Evolutionary conservation across 2,329 filamentous ascomycete species (phyloP).

Genomic region (Sordariomycetes sp.): DNA sequence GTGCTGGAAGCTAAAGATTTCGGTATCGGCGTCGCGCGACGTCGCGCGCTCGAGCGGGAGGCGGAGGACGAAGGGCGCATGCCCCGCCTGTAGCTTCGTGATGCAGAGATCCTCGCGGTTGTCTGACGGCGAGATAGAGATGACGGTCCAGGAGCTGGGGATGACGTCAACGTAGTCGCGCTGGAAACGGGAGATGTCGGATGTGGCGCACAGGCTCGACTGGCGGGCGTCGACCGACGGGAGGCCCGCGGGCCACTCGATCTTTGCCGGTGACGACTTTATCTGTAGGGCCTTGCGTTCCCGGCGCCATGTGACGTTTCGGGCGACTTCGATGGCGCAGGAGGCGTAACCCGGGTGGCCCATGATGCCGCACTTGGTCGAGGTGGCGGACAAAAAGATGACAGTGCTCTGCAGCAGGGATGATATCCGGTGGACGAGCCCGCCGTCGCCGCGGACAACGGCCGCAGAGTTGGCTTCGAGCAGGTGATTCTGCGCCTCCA

Average conservation of each 20-base stretch:
- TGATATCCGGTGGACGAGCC: slow-evolving; percentile 49
- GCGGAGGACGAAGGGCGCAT: slow-evolving; percentile 73
- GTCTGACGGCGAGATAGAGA: slow-evolving; percentile 77
- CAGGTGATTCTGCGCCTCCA: slow-evolving; percentile 52
- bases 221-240: slow-evolving; percentile 14
- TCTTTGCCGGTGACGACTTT: slow-evolving; percentile 14
- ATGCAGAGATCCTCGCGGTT: slow-evolving; percentile 75
- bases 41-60: slow-evolving; percentile 75
- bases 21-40: slow-evolving; percentile 62
- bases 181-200: slow-evolving; percentile 54
- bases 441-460: slow-evolving; percentile 37
- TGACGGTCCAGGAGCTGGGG: slow-evolving; percentile 67
- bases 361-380: slow-evolving; percentile 29
- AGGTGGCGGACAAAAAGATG: slow-evolving; percentile 51
- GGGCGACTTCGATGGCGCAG: slow-evolving; percentile 54
- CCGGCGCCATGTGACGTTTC: slow-evolving; percentile 54
- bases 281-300: slow-evolving; percentile 45
- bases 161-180: slow-evolving; percentile 75
- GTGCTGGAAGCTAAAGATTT: slow-evolving; percentile 72
- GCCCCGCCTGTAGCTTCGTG: slow-evolving; percentile 65
- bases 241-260: slow-evolving; percentile 8
- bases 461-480: slow-evolving; percentile 48
- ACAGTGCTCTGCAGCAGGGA: slow-evolving; percentile 51
- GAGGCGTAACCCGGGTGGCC: slow-evolving; percentile 44
- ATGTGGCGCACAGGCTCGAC: slow-evolving; percentile 28